Conservation (phyloP, 257 asterid genomes). For the Fraxinus anomala region DNA sequence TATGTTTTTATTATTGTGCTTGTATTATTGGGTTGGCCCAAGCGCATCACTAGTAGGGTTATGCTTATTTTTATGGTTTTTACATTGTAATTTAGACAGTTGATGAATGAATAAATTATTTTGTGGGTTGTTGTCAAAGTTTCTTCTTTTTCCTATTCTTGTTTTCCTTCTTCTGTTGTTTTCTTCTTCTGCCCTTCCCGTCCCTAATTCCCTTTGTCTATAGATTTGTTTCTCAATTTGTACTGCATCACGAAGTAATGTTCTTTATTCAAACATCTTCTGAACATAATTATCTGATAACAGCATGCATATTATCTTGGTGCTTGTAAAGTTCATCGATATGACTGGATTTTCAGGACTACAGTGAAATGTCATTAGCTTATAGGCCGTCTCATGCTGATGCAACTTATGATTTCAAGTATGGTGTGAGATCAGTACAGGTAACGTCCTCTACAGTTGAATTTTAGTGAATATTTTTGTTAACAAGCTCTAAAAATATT, state of each 20-base stretch:
- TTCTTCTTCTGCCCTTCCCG: no score
- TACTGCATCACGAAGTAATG: not conserved
- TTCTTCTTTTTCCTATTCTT: no score
- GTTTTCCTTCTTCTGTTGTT: no score
- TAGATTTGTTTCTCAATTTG: no score
- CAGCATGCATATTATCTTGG: constrained; percentile 1
- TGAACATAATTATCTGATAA: not conserved
- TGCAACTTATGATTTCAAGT: constrained; percentile 92
- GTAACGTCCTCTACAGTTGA: constrained; percentile 35
- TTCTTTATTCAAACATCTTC: not conserved
- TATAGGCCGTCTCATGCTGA: constrained; percentile 99
- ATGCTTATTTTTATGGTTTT: no score
- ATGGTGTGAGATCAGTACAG: constrained; percentile 96
- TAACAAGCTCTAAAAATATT: constrained; percentile 12
- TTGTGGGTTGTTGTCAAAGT: no score
- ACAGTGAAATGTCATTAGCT: constrained; percentile 89
- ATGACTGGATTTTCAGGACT: constrained; percentile 58
- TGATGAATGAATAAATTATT: no score
- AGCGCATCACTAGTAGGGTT: no score
- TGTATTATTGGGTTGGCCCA: no score
- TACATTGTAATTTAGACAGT: no score
- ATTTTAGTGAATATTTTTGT: not conserved
- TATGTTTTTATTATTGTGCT: no score
- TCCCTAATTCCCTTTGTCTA: no score
- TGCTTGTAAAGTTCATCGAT: constrained; percentile 22